Conservation (phyloP, 2,329 filamentous ascomycete genomes). For the Talaromyces sp. region DNA sequence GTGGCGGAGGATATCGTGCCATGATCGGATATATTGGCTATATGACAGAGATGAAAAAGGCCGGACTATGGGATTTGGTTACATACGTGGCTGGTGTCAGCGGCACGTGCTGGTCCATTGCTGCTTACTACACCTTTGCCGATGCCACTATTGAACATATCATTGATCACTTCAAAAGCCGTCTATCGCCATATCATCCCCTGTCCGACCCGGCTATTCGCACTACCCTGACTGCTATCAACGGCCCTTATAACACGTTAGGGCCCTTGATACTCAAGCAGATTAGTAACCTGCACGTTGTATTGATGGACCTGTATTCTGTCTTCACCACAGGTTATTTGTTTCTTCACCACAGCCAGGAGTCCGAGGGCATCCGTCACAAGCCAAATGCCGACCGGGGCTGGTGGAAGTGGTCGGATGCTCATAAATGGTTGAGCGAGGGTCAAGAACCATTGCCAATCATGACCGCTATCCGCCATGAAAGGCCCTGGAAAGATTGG, state of each 20-base stretch:
- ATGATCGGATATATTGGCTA: slow-evolving; percentile 13
- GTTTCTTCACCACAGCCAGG: slow-evolving; percentile 13
- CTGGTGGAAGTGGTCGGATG: slow-evolving; percentile 14
- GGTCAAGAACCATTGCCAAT: slow-evolving; percentile 12
- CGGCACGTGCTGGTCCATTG: slow-evolving; percentile 13
- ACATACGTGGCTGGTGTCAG: slow-evolving; percentile 14
- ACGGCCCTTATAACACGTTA: slow-evolving; percentile 12
- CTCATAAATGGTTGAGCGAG: slow-evolving; percentile 6
- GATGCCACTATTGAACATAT: slow-evolving; percentile 12
- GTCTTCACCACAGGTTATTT: slow-evolving; percentile 14
- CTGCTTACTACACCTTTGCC: slow-evolving; percentile 14
- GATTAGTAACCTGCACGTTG: slow-evolving; percentile 12
- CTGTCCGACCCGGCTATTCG: slow-evolving; percentile 13
- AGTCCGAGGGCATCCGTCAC: not conserved
- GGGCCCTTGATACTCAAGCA: slow-evolving; percentile 13
- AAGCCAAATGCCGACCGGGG: slow-evolving; percentile 8
- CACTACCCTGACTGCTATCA: slow-evolving; percentile 10
- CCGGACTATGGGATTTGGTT: slow-evolving; percentile 9
- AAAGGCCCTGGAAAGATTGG: slow-evolving; percentile 15
- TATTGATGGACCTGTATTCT: slow-evolving; percentile 15
- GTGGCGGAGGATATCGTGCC: slow-evolving; percentile 13
- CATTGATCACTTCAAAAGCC: slow-evolving; percentile 10
- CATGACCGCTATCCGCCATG: slow-evolving; percentile 14
- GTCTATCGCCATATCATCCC: slow-evolving; percentile 12
- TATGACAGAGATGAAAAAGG: slow-evolving; percentile 13